Percentiles rank a stretch among this genome's conserved stretches.
These are phyloP conservation scores for Penicillium frequentans DNA, from an alignment of 2,329 filamentous ascomycete genomes.

Conservation along the genomic window DNA sequence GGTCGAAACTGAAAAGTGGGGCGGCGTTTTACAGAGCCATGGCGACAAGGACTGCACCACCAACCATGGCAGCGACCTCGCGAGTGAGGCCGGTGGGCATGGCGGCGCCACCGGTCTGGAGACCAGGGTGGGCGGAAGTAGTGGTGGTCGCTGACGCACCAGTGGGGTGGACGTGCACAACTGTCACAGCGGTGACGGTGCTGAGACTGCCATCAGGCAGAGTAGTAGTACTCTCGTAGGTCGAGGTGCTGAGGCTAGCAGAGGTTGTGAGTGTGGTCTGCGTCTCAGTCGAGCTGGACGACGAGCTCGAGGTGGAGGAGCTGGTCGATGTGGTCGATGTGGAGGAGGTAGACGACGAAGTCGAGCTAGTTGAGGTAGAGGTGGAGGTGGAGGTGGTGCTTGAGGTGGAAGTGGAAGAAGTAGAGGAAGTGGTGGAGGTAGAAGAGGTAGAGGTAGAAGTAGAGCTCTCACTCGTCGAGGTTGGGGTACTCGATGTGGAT, in stretches of 20 bases:
- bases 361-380: background rate
- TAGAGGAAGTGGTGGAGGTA: constrained; percentile 1
- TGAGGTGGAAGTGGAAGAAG: constrained; percentile 4
- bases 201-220: constrained; percentile 41
- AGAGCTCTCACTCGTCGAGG: background rate
- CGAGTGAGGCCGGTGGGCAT: constrained; percentile 29
- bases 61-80: constrained; percentile 41
- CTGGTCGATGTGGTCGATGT: constrained; percentile 1
- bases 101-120: constrained; percentile 41
- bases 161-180: constrained; percentile 39
- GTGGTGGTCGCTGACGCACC: constrained; percentile 22
- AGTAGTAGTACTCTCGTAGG: constrained; percentile 43
- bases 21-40: constrained; percentile 33
- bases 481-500: background rate
- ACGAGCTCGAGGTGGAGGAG: constrained; percentile 1
- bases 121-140: constrained; percentile 30
- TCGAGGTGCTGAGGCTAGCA: constrained; percentile 38
- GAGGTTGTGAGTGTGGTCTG: constrained; percentile 17
- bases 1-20: background rate
- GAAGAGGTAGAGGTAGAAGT: constrained; percentile 6
- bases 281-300: constrained; percentile 10
- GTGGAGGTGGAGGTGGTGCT: background rate
- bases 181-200: constrained; percentile 47
- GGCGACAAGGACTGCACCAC: constrained; percentile 42
- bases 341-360: background rate